These are phyloP conservation scores for Aspergillus cavernicola DNA, from an alignment of 495 filamentous ascomycete species.

Conservation along the genomic window DNA sequence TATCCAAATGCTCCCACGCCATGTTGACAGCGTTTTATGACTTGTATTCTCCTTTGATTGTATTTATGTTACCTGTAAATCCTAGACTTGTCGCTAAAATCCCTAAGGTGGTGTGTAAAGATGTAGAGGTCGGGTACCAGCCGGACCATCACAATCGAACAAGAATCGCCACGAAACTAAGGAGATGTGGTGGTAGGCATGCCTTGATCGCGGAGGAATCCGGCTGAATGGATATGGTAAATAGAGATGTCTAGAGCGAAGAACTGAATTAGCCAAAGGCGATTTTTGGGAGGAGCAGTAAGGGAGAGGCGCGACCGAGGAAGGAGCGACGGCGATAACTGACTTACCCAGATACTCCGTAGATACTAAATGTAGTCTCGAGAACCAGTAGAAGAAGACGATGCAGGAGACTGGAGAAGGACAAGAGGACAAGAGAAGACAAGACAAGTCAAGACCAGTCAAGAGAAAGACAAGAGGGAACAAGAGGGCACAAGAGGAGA, in stretches of 20 bases:
- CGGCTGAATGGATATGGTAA: not conserved
- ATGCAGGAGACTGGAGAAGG: constrained; percentile 9
- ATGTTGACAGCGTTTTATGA: constrained; percentile 46
- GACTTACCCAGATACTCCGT: constrained; percentile 1
- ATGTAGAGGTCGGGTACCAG: not conserved
- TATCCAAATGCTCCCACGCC: constrained; percentile 88
- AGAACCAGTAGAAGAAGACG: not conserved
- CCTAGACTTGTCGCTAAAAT: not conserved
- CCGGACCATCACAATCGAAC: constrained; percentile 8
- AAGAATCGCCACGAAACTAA: constrained; percentile 5
- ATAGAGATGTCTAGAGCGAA: not conserved
- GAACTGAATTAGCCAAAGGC: not conserved
- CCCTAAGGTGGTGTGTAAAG: not conserved
- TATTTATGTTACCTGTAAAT: not conserved
- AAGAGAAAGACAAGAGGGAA: constrained; percentile 5
- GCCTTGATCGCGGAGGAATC: constrained; percentile 8
- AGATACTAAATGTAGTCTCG: not conserved
- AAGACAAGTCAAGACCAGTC: constrained; percentile 12
- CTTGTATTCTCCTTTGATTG: not conserved
- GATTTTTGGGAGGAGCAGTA: not conserved
- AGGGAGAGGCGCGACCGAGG: constrained; percentile 3
- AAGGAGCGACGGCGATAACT: not conserved
- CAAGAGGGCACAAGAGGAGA: constrained; percentile 21
- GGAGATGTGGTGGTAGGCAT: not conserved
- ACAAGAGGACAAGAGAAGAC: constrained; percentile 10